Base-by-base conservation (phyloP, 1,284 basidiomycete species). In the Agroathelia rolfsii region DNA sequence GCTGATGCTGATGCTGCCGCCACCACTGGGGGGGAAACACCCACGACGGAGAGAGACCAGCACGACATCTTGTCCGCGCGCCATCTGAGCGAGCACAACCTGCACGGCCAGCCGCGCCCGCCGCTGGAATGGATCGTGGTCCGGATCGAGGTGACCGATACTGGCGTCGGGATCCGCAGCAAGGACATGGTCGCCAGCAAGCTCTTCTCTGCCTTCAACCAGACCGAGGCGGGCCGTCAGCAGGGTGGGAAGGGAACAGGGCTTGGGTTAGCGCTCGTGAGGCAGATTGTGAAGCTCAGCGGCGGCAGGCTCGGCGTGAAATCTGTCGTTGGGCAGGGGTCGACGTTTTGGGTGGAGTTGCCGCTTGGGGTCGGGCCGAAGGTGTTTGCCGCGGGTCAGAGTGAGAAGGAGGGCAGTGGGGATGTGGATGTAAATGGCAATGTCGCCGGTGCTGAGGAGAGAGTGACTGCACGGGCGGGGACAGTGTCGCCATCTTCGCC, bases 181-280 rank as follows among this genome's bases (percentile, higher is more conserved):
- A 62, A 64, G 43, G 88, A 92, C 52, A 76, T 92, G 54, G 62
- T 69, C 1, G 72, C 81, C 43, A 72, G 70, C 42, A 77, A 79
- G 45, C 55, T 85, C n/a, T 85, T 85, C 47, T 77, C 74, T 38
- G 74, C 77, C 4, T 83, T 80, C 48, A 82, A 77, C 45, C 81
- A 85, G 53, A 85, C 82, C 3, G 79, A 85, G 48, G 72, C 76
- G 51, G 88, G 87, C 5, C 67, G 82, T 37, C 69, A 77, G 45
- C 89, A 93, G 61, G 83, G 84, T 39, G 86, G 84, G 6, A 90
- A 90, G 58, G 88, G 88, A 3, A 88, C 84, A 0, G 87, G 87
- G 3, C 61, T 92, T n/a, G 89, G 88, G 9, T 55, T 93, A 13
- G 87, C 87, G 2, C 69, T 93, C 13, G 86, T 92, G n/a, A 68